Percentiles rank a stretch among this genome's conserved stretches.
Conservation (phyloP, 208 protist genomes). For the Leishmania tarentolae region DNA sequence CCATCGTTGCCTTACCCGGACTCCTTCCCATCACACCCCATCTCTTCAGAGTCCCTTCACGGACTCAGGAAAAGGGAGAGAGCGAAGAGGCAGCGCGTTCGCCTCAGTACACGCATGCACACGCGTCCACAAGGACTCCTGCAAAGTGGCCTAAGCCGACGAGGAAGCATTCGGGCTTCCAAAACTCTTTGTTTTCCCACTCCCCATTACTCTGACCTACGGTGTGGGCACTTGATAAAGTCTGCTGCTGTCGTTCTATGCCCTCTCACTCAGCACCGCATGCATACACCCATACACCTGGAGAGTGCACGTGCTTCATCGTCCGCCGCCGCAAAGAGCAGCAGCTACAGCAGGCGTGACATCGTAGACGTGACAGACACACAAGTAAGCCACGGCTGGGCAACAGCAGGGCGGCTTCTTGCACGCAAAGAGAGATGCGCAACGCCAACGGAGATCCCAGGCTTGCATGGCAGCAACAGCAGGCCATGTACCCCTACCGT, state of each 20-base stretch:
- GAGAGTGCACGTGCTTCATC: not conserved
- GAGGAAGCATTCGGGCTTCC: not conserved
- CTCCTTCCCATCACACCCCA: not conserved
- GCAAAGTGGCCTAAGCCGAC: not conserved
- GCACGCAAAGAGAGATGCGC: conserved; percentile 6
- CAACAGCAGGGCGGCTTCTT: not conserved
- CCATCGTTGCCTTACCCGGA: too few relatives aligned
- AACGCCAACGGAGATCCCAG: not conserved
- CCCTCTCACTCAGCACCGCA: not conserved
- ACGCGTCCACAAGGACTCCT: not conserved
- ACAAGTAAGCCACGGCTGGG: not conserved
- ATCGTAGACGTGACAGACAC: not conserved
- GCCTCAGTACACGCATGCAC: not conserved
- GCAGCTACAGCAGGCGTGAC: not conserved
- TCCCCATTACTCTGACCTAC: not conserved
- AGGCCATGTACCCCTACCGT: conserved; percentile 12
- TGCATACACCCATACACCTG: not conserved
- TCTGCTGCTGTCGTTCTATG: not conserved
- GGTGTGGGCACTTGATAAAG: not conserved
- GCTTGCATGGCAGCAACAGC: not conserved
- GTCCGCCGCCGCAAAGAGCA: not conserved
- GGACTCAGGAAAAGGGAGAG: not conserved
- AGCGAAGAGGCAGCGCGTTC: not conserved
- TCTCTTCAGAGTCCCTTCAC: not conserved
- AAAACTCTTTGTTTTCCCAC: not conserved